Base-by-base conservation (phyloP, 2,329 filamentous ascomycete genomes). In the Dryadomyces sulphureus region DNA sequence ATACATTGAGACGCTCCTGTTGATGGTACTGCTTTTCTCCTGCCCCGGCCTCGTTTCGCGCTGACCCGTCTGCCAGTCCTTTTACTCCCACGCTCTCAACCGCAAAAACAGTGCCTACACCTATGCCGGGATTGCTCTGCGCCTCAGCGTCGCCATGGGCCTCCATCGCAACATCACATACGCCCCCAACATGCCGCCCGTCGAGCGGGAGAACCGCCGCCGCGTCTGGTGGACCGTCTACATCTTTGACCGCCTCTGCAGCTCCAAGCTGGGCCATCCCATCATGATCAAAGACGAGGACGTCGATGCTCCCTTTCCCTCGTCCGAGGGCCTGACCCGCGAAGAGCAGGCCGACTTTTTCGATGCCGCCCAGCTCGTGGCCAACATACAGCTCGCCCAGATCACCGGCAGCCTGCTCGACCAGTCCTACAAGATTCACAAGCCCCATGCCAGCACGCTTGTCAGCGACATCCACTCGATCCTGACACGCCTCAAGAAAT, bases 41-140 rank as follows among this genome's bases (percentile, higher is more conserved):
- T 25, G 20, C 24, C 4, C 5, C 27, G 42, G 4, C 16, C n/a
- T 17, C 16, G 2, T 24, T 21, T 14, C 7, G 3, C 4, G 11
- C 21, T 41, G 8, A 41, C 21, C 17, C 34, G 5, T n/a, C 6
- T 17, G 9, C 35, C n/a, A 41, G 45, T 60, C 59, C 1, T 54
- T 65, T 16, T 66, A 63, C 46, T 63, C 62, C 7, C 56, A 61
- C 24, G 55, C 58, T 3, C 51, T 67, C 32, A 65, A 65, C 47
- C 54, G 64, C 25, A 56, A 62, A 27, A 62, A 64, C 42, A 60
- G 59, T n/a, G 61, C 62, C 5, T 62, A 62, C 45, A 52, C 58
- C 7, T 57, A 62, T 35, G 57, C 62, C 14, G 60, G 62, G 27
- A 58, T 59, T 9, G 64, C 64, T 2, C 53, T 67, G 5, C 57